Conservation (phyloP, 768 basidiomycete species). For the Russula ochroleuca region DNA sequence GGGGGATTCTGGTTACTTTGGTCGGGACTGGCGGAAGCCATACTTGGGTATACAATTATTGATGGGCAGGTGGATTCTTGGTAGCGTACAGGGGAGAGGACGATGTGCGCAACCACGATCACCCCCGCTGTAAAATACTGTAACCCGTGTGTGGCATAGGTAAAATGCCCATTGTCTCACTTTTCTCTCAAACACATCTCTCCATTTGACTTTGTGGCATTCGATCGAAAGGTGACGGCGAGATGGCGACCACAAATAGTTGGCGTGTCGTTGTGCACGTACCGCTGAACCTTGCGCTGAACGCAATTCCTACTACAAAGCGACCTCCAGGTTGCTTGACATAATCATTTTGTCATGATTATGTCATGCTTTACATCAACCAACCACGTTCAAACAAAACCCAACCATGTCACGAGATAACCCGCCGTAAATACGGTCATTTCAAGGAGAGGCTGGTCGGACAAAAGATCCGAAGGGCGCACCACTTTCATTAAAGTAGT, state of each 20-base stretch:
- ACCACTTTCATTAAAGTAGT: too few species aligned
- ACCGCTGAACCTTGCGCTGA: too few species aligned
- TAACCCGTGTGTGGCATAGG: neutral
- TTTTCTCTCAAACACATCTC: neutral
- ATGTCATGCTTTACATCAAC: too few species aligned
- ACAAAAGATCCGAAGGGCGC: too few species aligned
- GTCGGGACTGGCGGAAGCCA: neutral
- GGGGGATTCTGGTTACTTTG: neutral
- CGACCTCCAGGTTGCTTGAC: too few species aligned
- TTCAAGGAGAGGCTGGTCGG: too few species aligned
- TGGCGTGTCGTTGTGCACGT: neutral
- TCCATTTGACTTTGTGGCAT: neutral
- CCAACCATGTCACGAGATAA: too few species aligned
- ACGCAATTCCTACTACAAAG: neutral
- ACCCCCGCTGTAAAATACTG: neutral
- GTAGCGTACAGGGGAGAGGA: neutral
- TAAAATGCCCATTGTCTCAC: neutral
- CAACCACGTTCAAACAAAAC: too few species aligned
- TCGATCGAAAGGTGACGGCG: neutral
- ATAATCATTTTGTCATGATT: too few species aligned
- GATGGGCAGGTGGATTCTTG: neutral
- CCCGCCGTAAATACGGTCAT: too few species aligned
- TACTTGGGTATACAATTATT: neutral
- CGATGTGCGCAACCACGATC: neutral
- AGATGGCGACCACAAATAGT: neutral